Evolutionary conservation across 495 filamentous ascomycete species (phyloP), one percentile per base, ranked within the genome.

Genomic region (Aspergillus campestris): DNA sequence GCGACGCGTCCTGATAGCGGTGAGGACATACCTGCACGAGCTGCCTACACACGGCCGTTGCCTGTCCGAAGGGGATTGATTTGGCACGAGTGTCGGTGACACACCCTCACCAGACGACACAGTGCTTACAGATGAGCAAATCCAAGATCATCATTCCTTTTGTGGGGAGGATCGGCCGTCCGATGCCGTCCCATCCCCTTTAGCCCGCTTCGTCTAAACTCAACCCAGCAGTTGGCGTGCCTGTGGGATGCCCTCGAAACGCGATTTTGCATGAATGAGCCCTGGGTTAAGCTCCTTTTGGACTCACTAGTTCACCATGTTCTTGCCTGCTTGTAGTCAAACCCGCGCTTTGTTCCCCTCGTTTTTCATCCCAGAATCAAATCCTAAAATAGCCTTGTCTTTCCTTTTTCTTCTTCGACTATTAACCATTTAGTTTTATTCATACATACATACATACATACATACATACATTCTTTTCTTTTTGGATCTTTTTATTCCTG

Each of bases 121-220:
- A n/a, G 44, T 33, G 31, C 43, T 28, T 35, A 38, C 36, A 38
- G 36, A 28, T 10, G 34, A 40, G 38, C 36, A 45, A 53, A 24
- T 24, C 37, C 34, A 58, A 51, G 56, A 53, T 51, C 53, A 50
- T 56, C 50, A 49, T 54, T 48, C 50, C 44, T 50, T n/a, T 33
- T 38, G 57, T 60, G 57, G 57, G 40, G 57, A 51, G 46, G 57
- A 60, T 60, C 53, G 51, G 48, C 57, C 51, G 34, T 54, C 51
- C 45, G 50, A 31, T 56, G 50, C 56, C 53, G 55, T 48, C 48
- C 50, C 53, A 49, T 37, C 28, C 31, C 50, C 39, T 42, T 37
- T 52, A 45, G 47, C 41, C 33, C 35, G 32, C 28, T 42, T 44
- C 42, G 40, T 38, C 39, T 55, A 46, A 41, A 45, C 42, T 45